phyloP scores from a whole-genome alignment of 1,139 yeast genomes.

The Blastobotrys petasosporus region DNA sequence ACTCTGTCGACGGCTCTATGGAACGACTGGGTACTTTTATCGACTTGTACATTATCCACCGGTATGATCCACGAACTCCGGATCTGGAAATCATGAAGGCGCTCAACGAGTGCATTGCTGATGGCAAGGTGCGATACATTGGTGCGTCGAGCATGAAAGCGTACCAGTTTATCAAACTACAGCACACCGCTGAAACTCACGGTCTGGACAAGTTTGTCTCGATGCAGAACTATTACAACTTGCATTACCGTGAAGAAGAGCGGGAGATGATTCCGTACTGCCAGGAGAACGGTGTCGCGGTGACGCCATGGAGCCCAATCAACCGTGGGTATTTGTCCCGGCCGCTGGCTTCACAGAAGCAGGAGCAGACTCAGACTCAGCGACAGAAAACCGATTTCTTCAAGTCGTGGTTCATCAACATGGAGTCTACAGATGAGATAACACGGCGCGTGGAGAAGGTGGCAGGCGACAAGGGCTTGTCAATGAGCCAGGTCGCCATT shows the following conservation, averaged over 20 bases:
- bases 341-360: slow-evolving; percentile 25
- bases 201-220: slow-evolving; percentile 52
- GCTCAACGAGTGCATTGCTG: slow-evolving; percentile 44
- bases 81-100: slow-evolving; percentile 48
- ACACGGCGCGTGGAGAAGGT: slow-evolving; percentile 48
- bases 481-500: slow-evolving; percentile 50
- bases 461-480: slow-evolving; percentile 39
- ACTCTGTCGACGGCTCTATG: slow-evolving; percentile 31
- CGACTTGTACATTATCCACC: slow-evolving; percentile 17
- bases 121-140: slow-evolving; percentile 46
- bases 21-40: slow-evolving; percentile 13
- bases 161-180: slow-evolving; percentile 42
- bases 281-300: slow-evolving; percentile 42
- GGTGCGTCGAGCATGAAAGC: slow-evolving; percentile 52
- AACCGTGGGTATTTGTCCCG: slow-evolving; percentile 45
- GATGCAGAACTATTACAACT: slow-evolving; percentile 54
- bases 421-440: slow-evolving; percentile 28
- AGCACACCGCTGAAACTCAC: slow-evolving; percentile 45
- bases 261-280: slow-evolving; percentile 53
- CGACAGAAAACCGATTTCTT: no score
- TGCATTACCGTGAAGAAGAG: slow-evolving; percentile 54
- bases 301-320: slow-evolving; percentile 49
- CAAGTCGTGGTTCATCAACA: no score
- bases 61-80: slow-evolving; percentile 13
- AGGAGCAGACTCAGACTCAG: no score